These are phyloP conservation scores for Candida tetrigidarum DNA, from an alignment of 1,139 yeast species.

Conservation along the genomic window DNA sequence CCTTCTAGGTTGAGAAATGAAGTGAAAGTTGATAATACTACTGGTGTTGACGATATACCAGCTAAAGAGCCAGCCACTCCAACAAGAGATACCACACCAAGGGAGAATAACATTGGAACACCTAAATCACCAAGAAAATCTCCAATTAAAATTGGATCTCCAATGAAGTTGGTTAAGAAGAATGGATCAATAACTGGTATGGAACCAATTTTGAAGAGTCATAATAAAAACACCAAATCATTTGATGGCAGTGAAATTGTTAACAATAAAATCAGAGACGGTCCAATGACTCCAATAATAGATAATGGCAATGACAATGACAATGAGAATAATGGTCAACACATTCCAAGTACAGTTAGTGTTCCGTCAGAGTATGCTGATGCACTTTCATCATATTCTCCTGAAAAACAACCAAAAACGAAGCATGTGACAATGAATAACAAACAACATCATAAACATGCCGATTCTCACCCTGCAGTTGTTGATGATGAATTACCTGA, in stretches of 20 bases:
- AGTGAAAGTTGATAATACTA: conserved; percentile 8
- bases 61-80: conserved; percentile 5
- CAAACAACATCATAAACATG: conserved; percentile 11
- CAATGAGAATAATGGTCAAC: conserved; percentile 11
- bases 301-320: conserved; percentile 1
- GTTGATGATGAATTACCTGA: conserved; percentile 16
- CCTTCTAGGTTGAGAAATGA: conserved; percentile 2
- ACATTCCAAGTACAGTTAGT: conserved; percentile 30
- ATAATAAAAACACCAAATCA: conserved; percentile 5
- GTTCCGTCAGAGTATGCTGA: conserved; percentile 32
- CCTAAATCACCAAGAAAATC: conserved; percentile 21
- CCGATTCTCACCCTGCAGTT: conserved; percentile 6
- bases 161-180: conserved; percentile 37
- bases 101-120: not conserved
- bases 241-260: conserved; percentile 25
- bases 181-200: conserved; percentile 35
- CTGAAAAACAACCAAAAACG: not conserved
- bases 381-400: conserved; percentile 8
- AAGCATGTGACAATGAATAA: not conserved
- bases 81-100: not conserved
- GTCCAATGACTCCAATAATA: conserved; percentile 4
- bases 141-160: conserved; percentile 48
- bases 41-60: not conserved
- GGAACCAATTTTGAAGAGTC: conserved; percentile 16
- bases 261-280: conserved; percentile 32